These are phyloP conservation scores for Prunus kanzakura DNA, from an alignment of 306 rosid species.

Conservation along the genomic window DNA sequence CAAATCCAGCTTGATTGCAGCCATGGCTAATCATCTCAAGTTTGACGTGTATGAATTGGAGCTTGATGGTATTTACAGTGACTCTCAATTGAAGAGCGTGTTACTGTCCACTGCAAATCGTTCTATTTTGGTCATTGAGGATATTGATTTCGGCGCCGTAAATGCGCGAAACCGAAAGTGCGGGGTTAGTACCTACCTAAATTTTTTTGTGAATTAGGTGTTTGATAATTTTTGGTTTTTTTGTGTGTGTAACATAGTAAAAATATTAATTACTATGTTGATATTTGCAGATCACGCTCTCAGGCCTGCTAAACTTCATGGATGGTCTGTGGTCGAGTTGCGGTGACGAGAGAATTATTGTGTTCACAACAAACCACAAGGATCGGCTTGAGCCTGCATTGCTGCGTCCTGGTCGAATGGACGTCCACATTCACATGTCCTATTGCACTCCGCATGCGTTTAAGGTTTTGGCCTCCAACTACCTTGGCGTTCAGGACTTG, in stretches of 20 bases:
- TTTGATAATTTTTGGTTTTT: too few relatives aligned
- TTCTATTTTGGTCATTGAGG: conserved; percentile 44
- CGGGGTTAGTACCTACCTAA: too few relatives aligned
- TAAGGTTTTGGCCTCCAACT: conserved; percentile 30
- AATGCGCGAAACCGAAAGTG: not conserved
- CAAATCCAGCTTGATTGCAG: conserved; percentile 41
- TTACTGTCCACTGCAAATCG: conserved; percentile 30
- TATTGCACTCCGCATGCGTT: conserved; percentile 35
- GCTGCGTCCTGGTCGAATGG: conserved; percentile 62
- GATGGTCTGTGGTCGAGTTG: conserved; percentile 68
- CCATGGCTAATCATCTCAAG: conserved; percentile 51
- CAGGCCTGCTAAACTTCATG: conserved; percentile 45
- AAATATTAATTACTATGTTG: too few relatives aligned
- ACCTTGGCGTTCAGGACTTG: conserved; percentile 29
- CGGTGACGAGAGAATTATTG: conserved; percentile 59
- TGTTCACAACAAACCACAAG: conserved; percentile 57
- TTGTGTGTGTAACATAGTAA: too few relatives aligned
- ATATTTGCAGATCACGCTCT: conserved; percentile 26
- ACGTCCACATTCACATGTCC: conserved; percentile 51
- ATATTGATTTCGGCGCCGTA: conserved; percentile 24
- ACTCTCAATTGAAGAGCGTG: conserved; percentile 23
- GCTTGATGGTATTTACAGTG: conserved; percentile 16
- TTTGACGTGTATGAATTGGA: conserved; percentile 42
- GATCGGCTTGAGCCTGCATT: conserved; percentile 51
- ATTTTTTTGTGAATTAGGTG: too few relatives aligned